Percentiles rank a stretch among this genome's conserved stretches.
phyloP scores from a whole-genome alignment of 352 stramenopile species.

The Globisporangium viniferum region DNA sequence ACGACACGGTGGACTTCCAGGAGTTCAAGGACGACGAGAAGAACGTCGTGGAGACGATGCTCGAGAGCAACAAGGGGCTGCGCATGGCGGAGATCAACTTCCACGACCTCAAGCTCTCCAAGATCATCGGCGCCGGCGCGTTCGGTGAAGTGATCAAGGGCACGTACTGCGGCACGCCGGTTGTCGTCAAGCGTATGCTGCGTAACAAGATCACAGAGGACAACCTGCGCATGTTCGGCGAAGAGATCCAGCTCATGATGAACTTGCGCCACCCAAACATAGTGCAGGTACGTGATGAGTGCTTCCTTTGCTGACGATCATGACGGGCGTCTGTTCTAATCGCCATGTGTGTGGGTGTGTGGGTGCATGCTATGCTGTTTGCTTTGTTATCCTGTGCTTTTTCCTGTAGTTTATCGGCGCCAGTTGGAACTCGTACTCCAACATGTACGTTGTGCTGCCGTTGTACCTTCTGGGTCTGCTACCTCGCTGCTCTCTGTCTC shows the following conservation, averaged over 20 bases:
- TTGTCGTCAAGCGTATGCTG: constrained; percentile 88
- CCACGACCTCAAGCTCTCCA: constrained; percentile 85
- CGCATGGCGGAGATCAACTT: constrained; percentile 89
- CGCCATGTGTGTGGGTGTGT: background rate
- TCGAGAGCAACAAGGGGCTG: constrained; percentile 85
- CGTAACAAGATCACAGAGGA: constrained; percentile 88
- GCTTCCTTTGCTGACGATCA: background rate
- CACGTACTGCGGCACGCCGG: constrained; percentile 85
- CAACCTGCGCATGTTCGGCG: constrained; percentile 86
- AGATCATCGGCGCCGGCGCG: constrained; percentile 82
- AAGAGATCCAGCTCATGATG: constrained; percentile 91
- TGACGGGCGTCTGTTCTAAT: background rate
- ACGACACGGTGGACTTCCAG: constrained; percentile 71
- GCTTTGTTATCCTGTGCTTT: background rate
- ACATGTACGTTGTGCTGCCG: constrained; percentile 64
- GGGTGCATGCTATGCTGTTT: background rate
- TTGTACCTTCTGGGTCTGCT: background rate
- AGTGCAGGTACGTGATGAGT: constrained; percentile 45
- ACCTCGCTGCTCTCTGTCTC: background rate
- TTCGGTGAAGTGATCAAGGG: constrained; percentile 89
- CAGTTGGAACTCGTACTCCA: constrained; percentile 91
- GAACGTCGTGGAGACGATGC: constrained; percentile 85
- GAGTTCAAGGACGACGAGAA: constrained; percentile 88
- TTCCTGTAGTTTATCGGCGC: constrained; percentile 78
- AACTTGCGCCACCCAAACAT: constrained; percentile 88